These are phyloP conservation scores for Colletotrichum euphorbiae DNA, from an alignment of 2,329 filamentous ascomycete species.

Conservation along the genomic window DNA sequence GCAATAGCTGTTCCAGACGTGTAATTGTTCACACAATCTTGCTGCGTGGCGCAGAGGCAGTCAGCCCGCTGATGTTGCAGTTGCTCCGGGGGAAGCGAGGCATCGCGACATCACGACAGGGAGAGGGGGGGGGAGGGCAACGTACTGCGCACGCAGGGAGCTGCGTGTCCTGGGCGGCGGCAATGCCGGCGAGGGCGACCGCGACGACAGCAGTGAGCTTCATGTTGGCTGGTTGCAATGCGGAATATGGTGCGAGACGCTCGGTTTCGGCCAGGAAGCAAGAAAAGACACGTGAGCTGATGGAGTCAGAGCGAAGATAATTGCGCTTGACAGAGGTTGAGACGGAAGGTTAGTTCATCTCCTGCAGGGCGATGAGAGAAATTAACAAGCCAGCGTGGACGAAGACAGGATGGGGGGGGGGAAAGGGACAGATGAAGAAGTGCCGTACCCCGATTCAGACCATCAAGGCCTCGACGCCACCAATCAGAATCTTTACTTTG, in stretches of 20 bases:
- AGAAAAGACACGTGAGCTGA: background rate
- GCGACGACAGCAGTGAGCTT: slow-evolving; percentile 47
- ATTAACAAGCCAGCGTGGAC: background rate
- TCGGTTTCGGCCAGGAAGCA: background rate
- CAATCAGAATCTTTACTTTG: slow-evolving; percentile 17
- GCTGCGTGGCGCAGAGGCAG: slow-evolving; percentile 28
- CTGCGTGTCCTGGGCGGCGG: slow-evolving; percentile 48
- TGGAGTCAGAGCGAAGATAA: slow-evolving; percentile 20
- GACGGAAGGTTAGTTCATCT: background rate
- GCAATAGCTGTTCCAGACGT: slow-evolving; percentile 50
- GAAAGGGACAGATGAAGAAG: background rate
- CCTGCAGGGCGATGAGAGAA: background rate
- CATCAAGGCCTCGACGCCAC: slow-evolving; percentile 4
- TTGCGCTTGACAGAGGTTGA: background rate
- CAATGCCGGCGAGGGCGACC: slow-evolving; percentile 48
- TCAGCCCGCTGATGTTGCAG: slow-evolving; percentile 41
- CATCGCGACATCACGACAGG: slow-evolving; percentile 2
- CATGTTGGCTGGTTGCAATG: slow-evolving; percentile 47
- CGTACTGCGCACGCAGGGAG: slow-evolving; percentile 55
- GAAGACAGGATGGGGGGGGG: background rate
- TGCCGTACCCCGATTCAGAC: slow-evolving; percentile 21
- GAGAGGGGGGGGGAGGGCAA: slow-evolving; percentile 27
- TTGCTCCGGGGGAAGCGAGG: background rate
- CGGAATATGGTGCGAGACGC: slow-evolving; percentile 32
- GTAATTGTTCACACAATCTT: slow-evolving; percentile 49